A percentile compares a stretch with the other conserved stretches of the same genome.
Evolutionary conservation across 306 rosid genomes (phyloP).

Genomic region (Arachis stenosperma): DNA sequence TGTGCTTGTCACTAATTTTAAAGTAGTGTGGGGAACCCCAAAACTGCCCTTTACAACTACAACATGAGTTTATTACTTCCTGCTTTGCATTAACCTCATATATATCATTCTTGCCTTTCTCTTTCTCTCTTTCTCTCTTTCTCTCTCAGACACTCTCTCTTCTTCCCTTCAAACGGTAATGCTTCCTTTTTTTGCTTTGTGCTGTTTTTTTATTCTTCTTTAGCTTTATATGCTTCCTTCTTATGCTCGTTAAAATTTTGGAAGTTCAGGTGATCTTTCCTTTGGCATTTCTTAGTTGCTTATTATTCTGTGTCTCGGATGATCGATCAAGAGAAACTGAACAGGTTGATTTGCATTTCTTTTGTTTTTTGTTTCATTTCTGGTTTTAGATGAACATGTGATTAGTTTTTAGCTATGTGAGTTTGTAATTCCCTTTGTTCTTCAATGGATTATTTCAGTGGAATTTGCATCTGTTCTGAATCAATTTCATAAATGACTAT

Average conservation of each 20-base stretch:
- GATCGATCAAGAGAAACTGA: slow-evolving; percentile 26
- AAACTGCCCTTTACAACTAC: slow-evolving; percentile 4
- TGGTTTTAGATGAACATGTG: slow-evolving; percentile 19
- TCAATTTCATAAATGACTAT: slow-evolving; percentile 5
- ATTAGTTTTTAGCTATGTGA: slow-evolving; percentile 16
- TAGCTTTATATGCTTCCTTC: slow-evolving; percentile 7
- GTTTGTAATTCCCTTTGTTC: slow-evolving; percentile 3
- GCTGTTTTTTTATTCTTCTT: background rate
- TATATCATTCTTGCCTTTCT: background rate
- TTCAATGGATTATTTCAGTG: slow-evolving; percentile 20
- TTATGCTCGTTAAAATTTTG: background rate
- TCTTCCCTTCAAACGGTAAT: slow-evolving; percentile 42
- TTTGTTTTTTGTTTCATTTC: background rate
- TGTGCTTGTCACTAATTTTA: background rate
- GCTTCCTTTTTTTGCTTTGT: slow-evolving; percentile 1
- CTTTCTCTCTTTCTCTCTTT: slow-evolving; percentile 3
- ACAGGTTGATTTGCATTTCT: background rate
- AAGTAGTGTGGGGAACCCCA: background rate
- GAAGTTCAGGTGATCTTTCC: slow-evolving; percentile 19
- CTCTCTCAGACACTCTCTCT: slow-evolving; percentile 1
- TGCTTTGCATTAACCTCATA: slow-evolving; percentile 7
- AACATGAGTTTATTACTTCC: background rate
- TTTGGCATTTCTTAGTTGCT: background rate
- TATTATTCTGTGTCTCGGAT: slow-evolving; percentile 6
- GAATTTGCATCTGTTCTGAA: slow-evolving; percentile 2